These are phyloP conservation scores for Solanum etuberosum DNA, from an alignment of 257 asterid species.

Conservation along the genomic window DNA sequence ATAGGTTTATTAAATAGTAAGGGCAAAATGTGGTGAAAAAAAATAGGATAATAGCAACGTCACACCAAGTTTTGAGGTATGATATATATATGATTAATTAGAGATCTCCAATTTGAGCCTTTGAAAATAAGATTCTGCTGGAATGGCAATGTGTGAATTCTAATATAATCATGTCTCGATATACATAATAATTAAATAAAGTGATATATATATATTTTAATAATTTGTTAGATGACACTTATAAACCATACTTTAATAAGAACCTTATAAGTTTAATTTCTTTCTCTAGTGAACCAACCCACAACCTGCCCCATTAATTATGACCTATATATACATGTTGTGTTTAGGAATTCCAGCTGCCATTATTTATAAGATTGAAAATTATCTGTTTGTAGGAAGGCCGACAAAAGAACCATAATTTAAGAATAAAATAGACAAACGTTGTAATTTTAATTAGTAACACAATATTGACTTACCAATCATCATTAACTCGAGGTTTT, in stretches of 20 bases:
- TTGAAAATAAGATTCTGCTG: too few species aligned
- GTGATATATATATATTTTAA: too few species aligned
- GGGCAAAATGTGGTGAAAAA: neutral
- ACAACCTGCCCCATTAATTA: neutral
- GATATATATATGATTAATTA: too few species aligned
- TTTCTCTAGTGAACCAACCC: neutral
- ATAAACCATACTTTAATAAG: neutral
- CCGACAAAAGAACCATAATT: neutral
- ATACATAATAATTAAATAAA: too few species aligned
- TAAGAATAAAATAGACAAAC: neutral
- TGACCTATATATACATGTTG: neutral
- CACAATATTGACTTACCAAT: neutral
- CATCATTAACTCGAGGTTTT: neutral
- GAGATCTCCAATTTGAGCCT: too few species aligned
- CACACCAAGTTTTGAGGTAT: neutral
- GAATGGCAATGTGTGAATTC: neutral
- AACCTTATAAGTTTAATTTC: neutral
- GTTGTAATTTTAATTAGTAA: neutral
- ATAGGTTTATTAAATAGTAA: neutral
- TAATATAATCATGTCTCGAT: too few species aligned
- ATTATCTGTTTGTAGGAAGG: neutral
- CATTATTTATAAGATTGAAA: neutral
- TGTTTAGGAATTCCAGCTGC: neutral
- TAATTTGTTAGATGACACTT: neutral
- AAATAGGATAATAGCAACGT: accelerated